Base-by-base conservation (phyloP, 2,329 filamentous ascomycete species). In the Tolypocladium pustulatum region DNA sequence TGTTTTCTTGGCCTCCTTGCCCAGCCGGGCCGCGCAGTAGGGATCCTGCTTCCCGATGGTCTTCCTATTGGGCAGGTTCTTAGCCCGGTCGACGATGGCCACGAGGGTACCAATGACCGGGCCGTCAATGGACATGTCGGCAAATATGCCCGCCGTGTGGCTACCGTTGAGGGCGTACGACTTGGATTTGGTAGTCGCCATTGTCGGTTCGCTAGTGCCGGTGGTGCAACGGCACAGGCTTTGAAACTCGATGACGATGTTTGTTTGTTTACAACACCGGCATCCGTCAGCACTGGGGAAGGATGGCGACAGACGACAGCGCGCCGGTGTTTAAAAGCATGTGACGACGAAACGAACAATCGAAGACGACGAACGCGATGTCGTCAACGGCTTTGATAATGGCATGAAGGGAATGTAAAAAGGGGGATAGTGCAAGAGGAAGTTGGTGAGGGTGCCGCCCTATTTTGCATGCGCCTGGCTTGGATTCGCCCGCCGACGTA, bases 21-120 rank as follows among this genome's bases (percentile, higher is more conserved):
- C 94, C 53, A 99, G 77, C 57, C 94, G 82, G 37, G 91, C 92
- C 41, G 94, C 94, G 74, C 92, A 97, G 74, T 97, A 99, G 0
- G 94, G 93, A 71, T 97, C 92, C 76, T 99, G 94, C 76, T 99
- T 99, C 58, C 94, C 94, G 79, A 99, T 97, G 7, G 91, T 94
- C 78, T 96, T 96, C 66, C 91, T 80, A 75, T 99, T 99, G 56
- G 94, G 94, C 65, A 99, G 77, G 72, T 99, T 99, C 83, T 96
- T 97, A 57, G 92, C 94, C 65, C 92, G 84, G 76, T 99, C 94
- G 68, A 97, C 85, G 67, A 99, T 87, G 59, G 91, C 83, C 54
- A 99, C 91, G 65, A 99, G 79, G 1, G 92, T 97, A 65, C 94
- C 94, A 68, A 99, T 97, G 61, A 90, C 81, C 4, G 94, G 93